Evolutionary conservation across 2,329 filamentous ascomycete genomes (phyloP).

Genomic region (Aspergillus versicolor): DNA sequence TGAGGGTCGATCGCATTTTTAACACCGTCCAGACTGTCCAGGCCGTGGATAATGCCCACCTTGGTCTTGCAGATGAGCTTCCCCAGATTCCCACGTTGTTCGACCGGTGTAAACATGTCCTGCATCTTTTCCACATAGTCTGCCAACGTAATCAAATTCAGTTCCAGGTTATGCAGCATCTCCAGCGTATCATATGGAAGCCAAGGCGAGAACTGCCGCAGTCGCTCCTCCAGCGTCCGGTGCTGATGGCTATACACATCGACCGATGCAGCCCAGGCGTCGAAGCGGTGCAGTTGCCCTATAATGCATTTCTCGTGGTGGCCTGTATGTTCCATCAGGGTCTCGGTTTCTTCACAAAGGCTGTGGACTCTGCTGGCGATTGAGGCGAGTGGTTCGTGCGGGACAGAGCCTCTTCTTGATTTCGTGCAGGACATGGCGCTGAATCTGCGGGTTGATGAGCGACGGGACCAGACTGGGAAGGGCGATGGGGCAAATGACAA

Average conservation of each 20-base stretch:
- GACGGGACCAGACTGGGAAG: too few species aligned
- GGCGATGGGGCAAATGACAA: too few species aligned
- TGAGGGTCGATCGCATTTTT: too few species aligned
- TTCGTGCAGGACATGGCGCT: background rate
- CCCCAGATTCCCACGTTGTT: background rate
- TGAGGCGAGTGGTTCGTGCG: background rate
- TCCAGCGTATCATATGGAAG: background rate
- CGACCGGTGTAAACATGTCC: background rate
- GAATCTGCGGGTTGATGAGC: too few species aligned
- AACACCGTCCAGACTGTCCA: too few species aligned
- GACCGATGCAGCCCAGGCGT: background rate
- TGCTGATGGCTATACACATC: background rate
- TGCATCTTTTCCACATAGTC: background rate
- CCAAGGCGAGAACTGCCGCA: background rate
- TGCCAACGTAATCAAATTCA: background rate
- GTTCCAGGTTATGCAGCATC: background rate
- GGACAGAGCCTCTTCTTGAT: background rate
- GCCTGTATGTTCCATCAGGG: background rate
- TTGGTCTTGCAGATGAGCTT: too few species aligned
- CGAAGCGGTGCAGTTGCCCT: background rate
- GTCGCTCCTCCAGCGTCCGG: background rate
- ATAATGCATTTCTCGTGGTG: background rate
- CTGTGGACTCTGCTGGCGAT: background rate
- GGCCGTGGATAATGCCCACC: too few species aligned
- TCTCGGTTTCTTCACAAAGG: background rate